Evolutionary conservation across 495 filamentous ascomycete species (phyloP).

Genomic region (Daldinia vernicosa): DNA sequence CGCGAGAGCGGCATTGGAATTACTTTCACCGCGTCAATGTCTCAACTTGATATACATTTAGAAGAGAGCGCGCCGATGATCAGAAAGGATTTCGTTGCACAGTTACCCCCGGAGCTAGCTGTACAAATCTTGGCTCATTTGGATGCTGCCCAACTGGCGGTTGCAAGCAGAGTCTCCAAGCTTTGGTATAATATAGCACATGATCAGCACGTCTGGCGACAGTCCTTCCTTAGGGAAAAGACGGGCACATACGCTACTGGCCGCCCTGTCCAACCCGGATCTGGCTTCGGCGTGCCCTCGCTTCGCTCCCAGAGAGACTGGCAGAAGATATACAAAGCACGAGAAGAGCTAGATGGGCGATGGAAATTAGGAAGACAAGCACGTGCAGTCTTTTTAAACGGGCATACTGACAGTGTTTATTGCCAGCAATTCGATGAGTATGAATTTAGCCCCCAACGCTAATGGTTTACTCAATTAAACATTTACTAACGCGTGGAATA

Average conservation of each 20-base stretch:
- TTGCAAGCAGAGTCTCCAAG: constrained; percentile 68
- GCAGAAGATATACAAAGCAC: constrained; percentile 84
- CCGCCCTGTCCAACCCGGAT: constrained; percentile 53
- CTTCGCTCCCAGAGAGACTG: constrained; percentile 70
- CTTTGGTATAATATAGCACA: constrained; percentile 69
- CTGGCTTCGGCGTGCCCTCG: constrained; percentile 58
- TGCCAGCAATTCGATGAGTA: constrained; percentile 98
- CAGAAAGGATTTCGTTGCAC: constrained; percentile 69
- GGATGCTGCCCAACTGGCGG: constrained; percentile 71
- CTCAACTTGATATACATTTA: constrained; percentile 50
- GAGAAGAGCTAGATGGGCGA: constrained; percentile 74
- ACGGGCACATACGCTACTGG: constrained; percentile 62
- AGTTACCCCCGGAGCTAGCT: constrained; percentile 75
- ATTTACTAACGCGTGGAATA: constrained; percentile 50
- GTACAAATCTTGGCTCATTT: constrained; percentile 76
- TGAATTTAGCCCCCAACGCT: constrained; percentile 34
- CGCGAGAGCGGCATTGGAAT: constrained; percentile 85
- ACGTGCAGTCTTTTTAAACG: constrained; percentile 85
- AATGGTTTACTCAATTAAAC: not conserved
- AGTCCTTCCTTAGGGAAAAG: constrained; percentile 76
- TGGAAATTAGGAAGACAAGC: constrained; percentile 79
- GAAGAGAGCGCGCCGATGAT: constrained; percentile 35
- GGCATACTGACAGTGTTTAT: constrained; percentile 94
- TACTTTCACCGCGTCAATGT: constrained; percentile 63
- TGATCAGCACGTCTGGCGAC: constrained; percentile 78